These are phyloP conservation scores for Fusarium longipes DNA, from an alignment of 2,329 filamentous ascomycete species.

Conservation along the genomic window DNA sequence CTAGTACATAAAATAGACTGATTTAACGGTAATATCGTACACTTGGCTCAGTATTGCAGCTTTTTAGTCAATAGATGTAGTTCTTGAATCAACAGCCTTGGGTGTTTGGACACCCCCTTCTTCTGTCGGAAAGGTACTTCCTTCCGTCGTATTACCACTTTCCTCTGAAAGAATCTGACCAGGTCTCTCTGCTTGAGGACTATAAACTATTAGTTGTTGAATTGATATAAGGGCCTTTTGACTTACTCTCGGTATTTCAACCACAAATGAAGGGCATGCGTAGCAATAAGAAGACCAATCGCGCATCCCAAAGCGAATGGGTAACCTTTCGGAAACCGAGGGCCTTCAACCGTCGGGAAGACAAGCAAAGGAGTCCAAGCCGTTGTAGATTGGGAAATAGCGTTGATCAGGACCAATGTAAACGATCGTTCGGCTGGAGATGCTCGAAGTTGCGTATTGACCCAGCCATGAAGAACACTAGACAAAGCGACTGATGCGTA, in stretches of 20 bases:
- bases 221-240: accelerated
- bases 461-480: slow-evolving; percentile 66
- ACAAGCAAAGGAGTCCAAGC: slow-evolving; percentile 66
- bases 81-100: background rate
- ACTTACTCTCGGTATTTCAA: slow-evolving; percentile 41
- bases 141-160: background rate
- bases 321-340: slow-evolving; percentile 57
- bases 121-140: background rate
- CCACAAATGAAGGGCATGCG: slow-evolving; percentile 41
- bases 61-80: background rate
- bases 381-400: slow-evolving; percentile 64
- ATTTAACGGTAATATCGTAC: background rate
- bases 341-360: slow-evolving; percentile 59
- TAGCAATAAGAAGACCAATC: slow-evolving; percentile 46
- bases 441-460: slow-evolving; percentile 61
- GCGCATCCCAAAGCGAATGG: slow-evolving; percentile 52
- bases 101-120: background rate
- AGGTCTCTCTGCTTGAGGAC: slow-evolving; percentile 1
- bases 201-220: background rate
- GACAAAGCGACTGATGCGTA: slow-evolving; percentile 64
- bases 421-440: slow-evolving; percentile 61
- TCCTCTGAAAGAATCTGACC: background rate
- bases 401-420: slow-evolving; percentile 63
- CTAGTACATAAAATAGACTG: background rate
- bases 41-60: background rate